Percentiles rank a stretch among this genome's conserved stretches.
phyloP scores from a whole-genome alignment of 2,329 filamentous ascomycete genomes.

The Gnomoniopsis smithogilvyi region DNA sequence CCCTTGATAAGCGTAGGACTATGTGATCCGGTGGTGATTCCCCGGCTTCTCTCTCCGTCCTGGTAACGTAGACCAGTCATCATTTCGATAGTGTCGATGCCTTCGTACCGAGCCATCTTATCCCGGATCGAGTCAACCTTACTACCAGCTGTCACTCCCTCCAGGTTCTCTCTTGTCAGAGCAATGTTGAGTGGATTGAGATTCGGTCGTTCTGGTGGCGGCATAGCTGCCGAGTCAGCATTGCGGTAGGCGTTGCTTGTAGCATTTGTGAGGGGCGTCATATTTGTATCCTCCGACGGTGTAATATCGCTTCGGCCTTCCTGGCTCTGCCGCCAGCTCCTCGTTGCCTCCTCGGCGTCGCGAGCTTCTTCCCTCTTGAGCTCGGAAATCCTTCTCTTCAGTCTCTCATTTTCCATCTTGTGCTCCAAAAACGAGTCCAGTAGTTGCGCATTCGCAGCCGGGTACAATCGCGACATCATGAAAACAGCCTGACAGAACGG shows the following conservation, averaged over 20 bases:
- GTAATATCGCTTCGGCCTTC: slow-evolving; percentile 54
- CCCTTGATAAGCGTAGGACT: slow-evolving; percentile 80
- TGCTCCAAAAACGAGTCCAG: slow-evolving; percentile 94
- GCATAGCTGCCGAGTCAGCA: slow-evolving; percentile 52
- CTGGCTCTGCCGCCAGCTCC: slow-evolving; percentile 57
- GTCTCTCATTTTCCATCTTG: slow-evolving; percentile 91
- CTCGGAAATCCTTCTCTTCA: slow-evolving; percentile 80
- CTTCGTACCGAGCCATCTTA: slow-evolving; percentile 81
- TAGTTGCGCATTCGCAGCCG: slow-evolving; percentile 79
- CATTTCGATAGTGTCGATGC: slow-evolving; percentile 86
- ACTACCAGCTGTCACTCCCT: slow-evolving; percentile 64
- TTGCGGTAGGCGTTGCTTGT: slow-evolving; percentile 26
- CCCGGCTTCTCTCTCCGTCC: slow-evolving; percentile 83
- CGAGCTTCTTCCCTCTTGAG: slow-evolving; percentile 82
- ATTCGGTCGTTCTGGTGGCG: slow-evolving; percentile 66
- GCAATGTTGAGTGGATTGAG: slow-evolving; percentile 59
- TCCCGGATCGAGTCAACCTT: slow-evolving; percentile 75
- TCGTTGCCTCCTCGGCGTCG: slow-evolving; percentile 65
- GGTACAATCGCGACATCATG: slow-evolving; percentile 88
- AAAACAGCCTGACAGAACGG: slow-evolving; percentile 86
- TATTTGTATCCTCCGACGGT: slow-evolving; percentile 42
- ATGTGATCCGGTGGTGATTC: slow-evolving; percentile 81
- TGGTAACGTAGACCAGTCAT: slow-evolving; percentile 84
- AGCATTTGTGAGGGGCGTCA: slow-evolving; percentile 28
- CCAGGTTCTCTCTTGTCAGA: slow-evolving; percentile 76